Conservation (phyloP, 768 basidiomycete genomes). For the Leccinum subgranulosum region DNA sequence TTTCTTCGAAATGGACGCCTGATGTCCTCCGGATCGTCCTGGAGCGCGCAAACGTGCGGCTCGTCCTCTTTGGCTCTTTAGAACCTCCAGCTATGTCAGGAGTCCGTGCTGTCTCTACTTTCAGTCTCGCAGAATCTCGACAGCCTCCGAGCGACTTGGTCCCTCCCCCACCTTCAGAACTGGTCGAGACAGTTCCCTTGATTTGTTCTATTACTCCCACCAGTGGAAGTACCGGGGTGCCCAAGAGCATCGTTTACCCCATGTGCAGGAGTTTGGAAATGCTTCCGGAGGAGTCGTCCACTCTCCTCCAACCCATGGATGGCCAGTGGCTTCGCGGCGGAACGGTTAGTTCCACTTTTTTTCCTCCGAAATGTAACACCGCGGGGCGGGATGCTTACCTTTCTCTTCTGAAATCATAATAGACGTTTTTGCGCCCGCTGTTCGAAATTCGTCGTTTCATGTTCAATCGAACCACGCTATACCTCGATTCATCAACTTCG, state of each 20-base stretch:
- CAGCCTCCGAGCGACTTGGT: conserved; percentile 5
- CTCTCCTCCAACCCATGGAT: conserved; percentile 25
- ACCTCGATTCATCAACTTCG: conserved; percentile 27
- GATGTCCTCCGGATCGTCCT: conserved; percentile 27
- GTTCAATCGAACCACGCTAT: conserved; percentile 32
- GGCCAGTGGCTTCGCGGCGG: conserved; percentile 33
- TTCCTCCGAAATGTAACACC: neutral
- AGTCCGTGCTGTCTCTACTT: conserved; percentile 17
- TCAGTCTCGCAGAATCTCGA: conserved; percentile 10
- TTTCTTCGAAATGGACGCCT: conserved; percentile 29
- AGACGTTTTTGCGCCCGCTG: conserved; percentile 31
- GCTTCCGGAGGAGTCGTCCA: conserved; percentile 28
- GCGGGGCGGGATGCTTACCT: neutral
- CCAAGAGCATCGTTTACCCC: conserved; percentile 32
- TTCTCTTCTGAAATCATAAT: neutral
- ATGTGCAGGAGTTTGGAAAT: conserved; percentile 25
- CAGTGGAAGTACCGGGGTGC: conserved; percentile 31
- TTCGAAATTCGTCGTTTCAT: conserved; percentile 32
- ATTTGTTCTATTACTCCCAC: conserved; percentile 28
- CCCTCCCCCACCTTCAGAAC: conserved; percentile 18
- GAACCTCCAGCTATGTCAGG: conserved; percentile 11
- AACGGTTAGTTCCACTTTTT: conserved; percentile 17
- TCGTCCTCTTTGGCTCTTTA: conserved; percentile 21
- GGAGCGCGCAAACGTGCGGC: conserved; percentile 18
- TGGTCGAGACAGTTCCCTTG: conserved; percentile 20